Evolutionary conservation across 2,329 filamentous ascomycete genomes (phyloP), one percentile per base, ranked within the genome.

Genomic region (Diaporthe sp.): DNA sequence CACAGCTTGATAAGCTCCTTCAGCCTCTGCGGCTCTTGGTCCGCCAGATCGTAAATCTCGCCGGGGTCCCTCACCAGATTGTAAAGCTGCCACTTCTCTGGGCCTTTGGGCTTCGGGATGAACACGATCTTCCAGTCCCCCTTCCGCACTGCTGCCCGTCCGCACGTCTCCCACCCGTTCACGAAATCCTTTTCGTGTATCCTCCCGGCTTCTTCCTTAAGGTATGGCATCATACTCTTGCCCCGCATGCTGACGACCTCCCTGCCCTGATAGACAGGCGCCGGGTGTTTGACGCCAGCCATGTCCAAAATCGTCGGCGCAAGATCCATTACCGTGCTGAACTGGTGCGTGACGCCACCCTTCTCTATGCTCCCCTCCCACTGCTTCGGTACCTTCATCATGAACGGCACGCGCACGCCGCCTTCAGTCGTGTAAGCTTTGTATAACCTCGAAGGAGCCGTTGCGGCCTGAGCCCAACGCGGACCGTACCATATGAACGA

Each of bases 401-500:
- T 81, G 78, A 89, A 88, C 0, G 88, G 89, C 3, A 89, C 88
- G 22, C 87, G 86, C 15, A 90, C 86, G 53, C 89, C 89, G 7
- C 89, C 86, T 67, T 87, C 85, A 1, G 85, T 86, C 0, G 84
- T 85, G 78, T 84, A 86, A 1, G 83, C 82, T 75, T 83, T 83
- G 61, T 76, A 80, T 15, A 80, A 78, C 1, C 82, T 76, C 15
- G 78, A 78, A 1, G 82, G 82, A 12, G 81, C 81, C 13, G 80
- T 83, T 12, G 81, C 78, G 1, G 82, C 82, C 9, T 78, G 77
- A 0, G 89, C 89, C 88, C 90, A 90, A 20, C 86, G 86, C 0
- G 88, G 87, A 0, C 89, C 89, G 76, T 91, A 91, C 89, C 89
- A 91, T 75, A 90, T 86, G 79, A 90, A 91, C 4, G 85, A 88